Base-by-base conservation (phyloP, 2,329 filamentous ascomycete genomes). In the Sporothrix dimorphospora region DNA sequence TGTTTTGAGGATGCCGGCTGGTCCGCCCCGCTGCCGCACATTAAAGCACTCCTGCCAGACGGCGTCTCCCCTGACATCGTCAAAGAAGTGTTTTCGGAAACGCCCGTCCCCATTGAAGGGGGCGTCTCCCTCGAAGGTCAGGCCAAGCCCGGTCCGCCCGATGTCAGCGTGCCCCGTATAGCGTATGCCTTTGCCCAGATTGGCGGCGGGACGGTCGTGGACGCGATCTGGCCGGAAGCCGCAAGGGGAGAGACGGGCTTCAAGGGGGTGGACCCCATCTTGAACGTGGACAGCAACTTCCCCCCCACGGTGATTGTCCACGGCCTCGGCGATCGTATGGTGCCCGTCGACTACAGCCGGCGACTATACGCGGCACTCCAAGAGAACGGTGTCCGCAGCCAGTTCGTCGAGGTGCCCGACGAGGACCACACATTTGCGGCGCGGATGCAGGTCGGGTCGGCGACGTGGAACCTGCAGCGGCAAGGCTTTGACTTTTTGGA, bases 401-500 rank as follows among this genome's bases (percentile, higher is more conserved):
- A 16, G 57, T 11, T 61, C n/a, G 34, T 61, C 3, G 34, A 61
- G 9, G 57, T 61, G 7, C 57, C 57, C 16, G n/a, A 11, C 34
- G 57, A 61, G 34, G 57, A 61, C 11, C 57, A 61, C 57, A 42
- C 57, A 9, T 61, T 59, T 59, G 34, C 34, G 38, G 57, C 57
- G 9, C 16, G 42, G 45, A 51, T 38, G 53, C 21, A 47, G 21
- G 21, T 34, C 7, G 68, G 40, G 4, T 61, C 40, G 9, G 9
- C 12, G 21, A 70, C 68, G 14, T 70, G 68, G 40, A 61, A 70
- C 11, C 1, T 49, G 19, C 68, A 49, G 42, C 51, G 68, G 27
- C 38, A 51, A 30, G 68, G 53, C 3, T 70, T 63, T 49, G 68
- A 70, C 42, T 70, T 61, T 27, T 27, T 51, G 11, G 68, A 63